Conservation (phyloP, 1,139 yeast species). For the Pichia terricola region DNA sequence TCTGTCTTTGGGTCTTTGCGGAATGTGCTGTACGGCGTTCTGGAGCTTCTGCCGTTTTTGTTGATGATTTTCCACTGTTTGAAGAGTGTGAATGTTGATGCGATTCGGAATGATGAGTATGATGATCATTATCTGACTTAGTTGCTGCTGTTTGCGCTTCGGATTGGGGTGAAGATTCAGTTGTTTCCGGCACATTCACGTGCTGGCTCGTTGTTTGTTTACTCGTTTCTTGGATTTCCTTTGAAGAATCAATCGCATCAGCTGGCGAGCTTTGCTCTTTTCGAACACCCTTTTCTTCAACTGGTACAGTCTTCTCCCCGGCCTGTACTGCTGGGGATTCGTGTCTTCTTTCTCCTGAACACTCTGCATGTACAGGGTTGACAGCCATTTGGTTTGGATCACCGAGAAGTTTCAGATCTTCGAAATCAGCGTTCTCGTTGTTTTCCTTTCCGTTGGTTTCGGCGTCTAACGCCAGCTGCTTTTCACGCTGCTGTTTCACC, state of each 20-base stretch:
- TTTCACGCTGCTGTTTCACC: neutral
- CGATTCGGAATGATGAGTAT: neutral
- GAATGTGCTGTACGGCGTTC: constrained; percentile 24
- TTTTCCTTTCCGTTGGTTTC: neutral
- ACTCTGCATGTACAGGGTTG: constrained; percentile 7
- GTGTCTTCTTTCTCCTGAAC: neutral
- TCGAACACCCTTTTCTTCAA: neutral
- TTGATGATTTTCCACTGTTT: neutral
- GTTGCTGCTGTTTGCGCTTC: neutral
- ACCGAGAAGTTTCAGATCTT: constrained; percentile 10
- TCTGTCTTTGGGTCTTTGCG: constrained; percentile 24
- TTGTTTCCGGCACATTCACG: neutral
- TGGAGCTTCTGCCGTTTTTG: constrained; percentile 15
- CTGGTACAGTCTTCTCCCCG: neutral
- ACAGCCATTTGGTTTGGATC: constrained; percentile 20
- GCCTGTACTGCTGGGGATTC: neutral
- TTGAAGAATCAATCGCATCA: neutral
- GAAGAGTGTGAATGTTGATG: neutral
- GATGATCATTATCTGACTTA: neutral
- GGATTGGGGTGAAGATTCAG: neutral
- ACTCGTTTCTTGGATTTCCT: neutral
- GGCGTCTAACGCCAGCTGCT: neutral
- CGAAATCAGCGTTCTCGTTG: constrained; percentile 2
- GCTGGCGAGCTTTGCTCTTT: neutral
- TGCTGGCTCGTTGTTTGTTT: no score